Evolutionary conservation across 345 rosid species (phyloP).

Genomic region (Alliaria petiolata): DNA sequence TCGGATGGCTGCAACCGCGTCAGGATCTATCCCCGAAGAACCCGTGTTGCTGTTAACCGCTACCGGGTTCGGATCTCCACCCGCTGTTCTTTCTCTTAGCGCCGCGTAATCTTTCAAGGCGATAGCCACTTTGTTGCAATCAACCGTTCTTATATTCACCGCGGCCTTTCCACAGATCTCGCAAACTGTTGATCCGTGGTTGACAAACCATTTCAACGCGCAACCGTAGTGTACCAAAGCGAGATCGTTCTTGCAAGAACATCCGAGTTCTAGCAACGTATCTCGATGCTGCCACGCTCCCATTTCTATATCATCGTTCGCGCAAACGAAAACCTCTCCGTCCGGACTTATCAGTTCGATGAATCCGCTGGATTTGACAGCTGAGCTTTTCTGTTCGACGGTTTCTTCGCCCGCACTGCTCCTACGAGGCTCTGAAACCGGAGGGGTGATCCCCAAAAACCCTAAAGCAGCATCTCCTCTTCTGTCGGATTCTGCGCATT

Average conservation of each 20-base stretch:
- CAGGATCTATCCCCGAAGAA: slow-evolving; percentile 69
- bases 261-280: slow-evolving; percentile 70
- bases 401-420: slow-evolving; percentile 33
- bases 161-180: slow-evolving; percentile 80
- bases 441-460: slow-evolving; percentile 67
- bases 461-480: slow-evolving; percentile 80
- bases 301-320: slow-evolving; percentile 61
- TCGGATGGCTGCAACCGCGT: slow-evolving; percentile 85
- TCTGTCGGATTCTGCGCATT: slow-evolving; percentile 83
- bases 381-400: slow-evolving; percentile 15
- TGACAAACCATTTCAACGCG: slow-evolving; percentile 95
- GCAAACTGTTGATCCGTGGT: slow-evolving; percentile 83
- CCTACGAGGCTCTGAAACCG: slow-evolving; percentile 36
- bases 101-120: slow-evolving; percentile 74
- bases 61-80: slow-evolving; percentile 72
- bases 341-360: slow-evolving; percentile 74
- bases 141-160: slow-evolving; percentile 48
- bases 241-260: slow-evolving; percentile 86
- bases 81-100: slow-evolving; percentile 73
- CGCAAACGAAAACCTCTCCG: slow-evolving; percentile 80
- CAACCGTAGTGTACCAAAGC: slow-evolving; percentile 87
- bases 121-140: slow-evolving; percentile 57
- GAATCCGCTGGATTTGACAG: slow-evolving; percentile 33
- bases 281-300: slow-evolving; percentile 56
- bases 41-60: slow-evolving; percentile 33